Evolutionary conservation across 306 rosid genomes (phyloP).

Genomic region (Abrus precatorius): DNA sequence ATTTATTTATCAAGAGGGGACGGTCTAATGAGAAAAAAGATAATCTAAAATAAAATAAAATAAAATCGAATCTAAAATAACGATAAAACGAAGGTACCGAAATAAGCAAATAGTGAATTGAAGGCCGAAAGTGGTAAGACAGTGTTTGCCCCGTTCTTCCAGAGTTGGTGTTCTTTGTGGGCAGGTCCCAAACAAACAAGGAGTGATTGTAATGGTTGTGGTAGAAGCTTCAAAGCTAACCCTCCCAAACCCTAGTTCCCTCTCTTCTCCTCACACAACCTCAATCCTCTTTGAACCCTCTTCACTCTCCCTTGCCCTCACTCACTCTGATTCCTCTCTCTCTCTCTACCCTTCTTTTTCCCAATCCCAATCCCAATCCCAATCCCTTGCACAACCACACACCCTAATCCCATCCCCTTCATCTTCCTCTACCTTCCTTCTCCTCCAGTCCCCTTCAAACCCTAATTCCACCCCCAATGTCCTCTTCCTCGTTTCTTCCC

Average conservation of each 20-base stretch:
- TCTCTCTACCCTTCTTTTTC: constrained; percentile 82
- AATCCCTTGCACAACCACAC: constrained; percentile 64
- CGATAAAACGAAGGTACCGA: too few species aligned
- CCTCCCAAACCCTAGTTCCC: constrained; percentile 60
- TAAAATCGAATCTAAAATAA: too few species aligned
- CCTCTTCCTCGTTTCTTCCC: constrained; percentile 71
- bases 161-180: too few species aligned
- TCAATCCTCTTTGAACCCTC: constrained; percentile 81
- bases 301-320: constrained; percentile 82
- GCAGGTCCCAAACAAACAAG: not conserved
- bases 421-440: constrained; percentile 83
- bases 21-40: too few species aligned
- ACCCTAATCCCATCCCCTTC: constrained; percentile 74
- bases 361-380: constrained; percentile 42
- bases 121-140: too few species aligned
- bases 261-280: constrained; percentile 58
- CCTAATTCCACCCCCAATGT: constrained; percentile 56
- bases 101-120: too few species aligned
- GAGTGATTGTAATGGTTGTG: constrained; percentile 49
- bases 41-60: too few species aligned
- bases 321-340: constrained; percentile 84
- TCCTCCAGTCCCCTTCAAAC: constrained; percentile 56
- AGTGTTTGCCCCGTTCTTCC: too few species aligned
- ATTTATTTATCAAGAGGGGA: too few species aligned
- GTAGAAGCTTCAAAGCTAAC: constrained; percentile 53